Evolutionary conservation across 495 filamentous ascomycete species (phyloP).

Genomic region (Chaetomium fimeti): DNA sequence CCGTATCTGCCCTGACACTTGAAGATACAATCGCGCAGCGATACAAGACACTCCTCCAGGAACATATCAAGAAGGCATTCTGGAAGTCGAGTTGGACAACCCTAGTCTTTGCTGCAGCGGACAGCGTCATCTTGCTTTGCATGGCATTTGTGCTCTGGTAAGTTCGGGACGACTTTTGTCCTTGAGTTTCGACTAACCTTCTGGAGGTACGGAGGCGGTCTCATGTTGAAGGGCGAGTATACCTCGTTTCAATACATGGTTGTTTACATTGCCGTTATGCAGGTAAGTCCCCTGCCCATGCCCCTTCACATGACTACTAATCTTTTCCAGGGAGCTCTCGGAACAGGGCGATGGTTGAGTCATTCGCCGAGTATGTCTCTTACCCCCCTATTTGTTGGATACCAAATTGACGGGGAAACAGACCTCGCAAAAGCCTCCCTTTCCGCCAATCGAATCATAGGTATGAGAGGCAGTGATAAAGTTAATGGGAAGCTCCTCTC

Average conservation of each 20-base stretch:
- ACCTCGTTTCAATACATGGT: constrained; percentile 50
- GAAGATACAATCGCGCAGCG: constrained; percentile 51
- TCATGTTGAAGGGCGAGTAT: constrained; percentile 46
- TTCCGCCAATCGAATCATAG: constrained; percentile 56
- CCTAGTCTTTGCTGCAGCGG: constrained; percentile 50
- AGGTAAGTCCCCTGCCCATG: constrained; percentile 34
- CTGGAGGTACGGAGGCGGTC: constrained; percentile 43
- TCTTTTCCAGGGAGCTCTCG: constrained; percentile 37
- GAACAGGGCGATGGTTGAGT: constrained; percentile 48
- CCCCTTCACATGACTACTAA: not conserved
- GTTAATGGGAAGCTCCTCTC: constrained; percentile 31
- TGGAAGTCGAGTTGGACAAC: constrained; percentile 52
- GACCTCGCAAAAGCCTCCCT: constrained; percentile 59
- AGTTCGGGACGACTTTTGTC: constrained; percentile 9
- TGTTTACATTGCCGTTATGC: constrained; percentile 49
- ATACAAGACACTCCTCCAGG: constrained; percentile 51
- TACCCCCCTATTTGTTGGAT: not conserved
- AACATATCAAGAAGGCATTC: constrained; percentile 53
- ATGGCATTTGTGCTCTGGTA: constrained; percentile 62
- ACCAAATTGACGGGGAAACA: constrained; percentile 24
- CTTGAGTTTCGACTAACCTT: not conserved
- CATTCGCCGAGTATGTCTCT: constrained; percentile 47
- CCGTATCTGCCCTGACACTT: constrained; percentile 55
- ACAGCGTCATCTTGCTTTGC: constrained; percentile 53
- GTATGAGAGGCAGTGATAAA: constrained; percentile 39